Conservation (phyloP, 306 rosid species). For the Acmispon strigosus region DNA sequence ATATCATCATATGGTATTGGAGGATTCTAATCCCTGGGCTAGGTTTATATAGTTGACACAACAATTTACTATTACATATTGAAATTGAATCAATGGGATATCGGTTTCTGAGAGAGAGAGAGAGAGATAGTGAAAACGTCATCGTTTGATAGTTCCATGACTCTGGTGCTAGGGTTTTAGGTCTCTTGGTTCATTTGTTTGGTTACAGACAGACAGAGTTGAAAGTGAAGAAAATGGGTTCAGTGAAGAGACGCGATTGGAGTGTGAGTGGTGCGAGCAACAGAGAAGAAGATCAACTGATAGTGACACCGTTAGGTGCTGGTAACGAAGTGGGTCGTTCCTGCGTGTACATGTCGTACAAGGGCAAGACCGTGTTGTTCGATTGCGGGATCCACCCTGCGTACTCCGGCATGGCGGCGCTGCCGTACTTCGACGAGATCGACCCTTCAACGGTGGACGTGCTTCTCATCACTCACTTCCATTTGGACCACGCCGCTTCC, state of each 20-base stretch:
- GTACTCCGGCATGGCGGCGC: constrained; percentile 93
- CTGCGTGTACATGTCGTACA: constrained; percentile 79
- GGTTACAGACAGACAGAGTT: no score
- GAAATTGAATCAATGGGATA: no score
- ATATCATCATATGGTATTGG: no score
- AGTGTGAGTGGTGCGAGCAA: neutral
- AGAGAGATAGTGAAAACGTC: no score
- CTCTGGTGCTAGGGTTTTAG: no score
- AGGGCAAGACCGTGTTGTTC: constrained; percentile 61
- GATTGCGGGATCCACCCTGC: constrained; percentile 97
- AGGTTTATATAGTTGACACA: no score
- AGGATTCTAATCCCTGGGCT: no score
- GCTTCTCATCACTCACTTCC: constrained; percentile 90
- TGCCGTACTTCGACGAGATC: constrained; percentile 93
- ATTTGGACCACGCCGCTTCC: constrained; percentile 92
- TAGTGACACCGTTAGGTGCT: constrained; percentile 79
- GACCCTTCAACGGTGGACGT: constrained; percentile 88
- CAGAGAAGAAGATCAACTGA: constrained; percentile 68
- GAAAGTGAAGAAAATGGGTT: neutral
- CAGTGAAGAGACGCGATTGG: constrained; percentile 46
- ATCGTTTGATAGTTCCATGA: no score
- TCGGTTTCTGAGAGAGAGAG: no score
- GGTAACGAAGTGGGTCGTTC: constrained; percentile 96
- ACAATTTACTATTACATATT: no score
- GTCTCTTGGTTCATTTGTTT: no score